Base-by-base conservation (phyloP, 1,284 basidiomycete genomes). In the Trichosporon asahii region DNA sequence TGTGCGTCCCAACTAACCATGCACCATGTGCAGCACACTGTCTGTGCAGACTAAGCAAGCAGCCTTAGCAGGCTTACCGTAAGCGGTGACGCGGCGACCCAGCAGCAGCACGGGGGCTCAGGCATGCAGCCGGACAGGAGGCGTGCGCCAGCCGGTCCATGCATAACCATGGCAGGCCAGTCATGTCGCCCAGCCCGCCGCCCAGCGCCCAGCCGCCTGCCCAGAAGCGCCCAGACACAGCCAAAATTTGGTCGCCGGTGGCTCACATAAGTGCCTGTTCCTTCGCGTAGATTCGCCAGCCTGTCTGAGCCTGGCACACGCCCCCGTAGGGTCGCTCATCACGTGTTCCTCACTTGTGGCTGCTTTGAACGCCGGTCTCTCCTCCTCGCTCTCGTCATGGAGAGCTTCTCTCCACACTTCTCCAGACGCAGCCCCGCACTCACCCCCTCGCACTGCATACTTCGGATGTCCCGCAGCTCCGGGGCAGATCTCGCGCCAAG, bases 381-480 rank as follows among this genome's bases (percentile, higher is more conserved):
- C 11, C 14, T 37, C 35, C 14, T 37, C 35, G 35, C 14, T 37
- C 35, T 37, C 35, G 35, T 37, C 18, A 29, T 23, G 15, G 2
- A 11, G 27, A 31, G 6, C 5, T 8, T 33, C 57, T 61, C 57
- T 31, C 57, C 57, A 31, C 57, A 61, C 49, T 61, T 61, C 57
- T 61, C 57, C 57, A 61, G 55, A 61, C 29, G 27, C 29, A 31
- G 57, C 57, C 57, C 57, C 57, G 29, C 57, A 61, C 23, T 61
- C 57, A 31, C 27, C 8, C 6, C 8, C 6, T n/a, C 57, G 9
- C 15, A 31, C 57, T 18, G 40, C 40, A n/a, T 44, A 44, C 40
- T 44, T 40, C 40, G 40, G 40, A 9, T n/a, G 40, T 44, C 40
- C 40, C 40, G 40, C 40, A n/a, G 18, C 15, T n/a, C 15, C 40